Percentiles rank a stretch among this genome's conserved stretches.
Conservation (phyloP, 1,284 basidiomycete genomes). For the Pyrrhoderma lamaoense region DNA sequence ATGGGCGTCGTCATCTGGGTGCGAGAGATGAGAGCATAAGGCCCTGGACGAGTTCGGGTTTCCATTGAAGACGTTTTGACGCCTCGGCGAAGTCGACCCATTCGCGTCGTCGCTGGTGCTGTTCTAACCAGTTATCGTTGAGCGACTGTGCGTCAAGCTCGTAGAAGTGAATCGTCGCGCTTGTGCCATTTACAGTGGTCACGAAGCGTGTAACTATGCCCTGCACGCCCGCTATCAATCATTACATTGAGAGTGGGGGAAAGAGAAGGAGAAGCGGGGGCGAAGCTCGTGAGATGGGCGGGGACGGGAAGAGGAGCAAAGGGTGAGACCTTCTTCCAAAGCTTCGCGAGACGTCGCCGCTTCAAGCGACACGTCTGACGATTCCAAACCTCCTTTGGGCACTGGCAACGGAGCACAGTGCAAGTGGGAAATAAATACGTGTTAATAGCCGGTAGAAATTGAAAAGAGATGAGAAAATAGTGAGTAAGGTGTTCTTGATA, state of each 20-base stretch:
- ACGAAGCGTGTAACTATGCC: conserved; percentile 72
- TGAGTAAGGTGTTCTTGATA: neutral
- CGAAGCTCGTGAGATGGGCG: conserved; percentile 44
- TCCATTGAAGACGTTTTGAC: conserved; percentile 64
- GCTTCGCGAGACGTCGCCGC: conserved; percentile 82
- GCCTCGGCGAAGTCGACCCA: conserved; percentile 83
- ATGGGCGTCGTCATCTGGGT: conserved; percentile 26
- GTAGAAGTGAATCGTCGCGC: conserved; percentile 79
- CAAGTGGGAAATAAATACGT: neutral
- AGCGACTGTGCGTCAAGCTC: conserved; percentile 71
- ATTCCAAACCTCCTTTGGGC: conserved; percentile 82
- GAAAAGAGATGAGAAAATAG: conserved; percentile 1
- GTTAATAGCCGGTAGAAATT: neutral
- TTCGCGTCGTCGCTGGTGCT: conserved; percentile 66
- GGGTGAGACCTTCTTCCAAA: conserved; percentile 86
- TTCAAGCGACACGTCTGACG: conserved; percentile 68
- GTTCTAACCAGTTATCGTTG: conserved; percentile 72
- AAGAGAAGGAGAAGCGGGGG: conserved; percentile 9
- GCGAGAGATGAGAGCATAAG: conserved; percentile 62
- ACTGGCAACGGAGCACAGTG: conserved; percentile 36
- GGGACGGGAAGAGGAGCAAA: conserved; percentile 69
- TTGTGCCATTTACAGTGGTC: conserved; percentile 66
- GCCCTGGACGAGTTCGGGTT: conserved; percentile 68
- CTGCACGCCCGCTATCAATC: conserved; percentile 62
- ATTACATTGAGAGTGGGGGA: conserved; percentile 5